Evolutionary conservation across 2,329 filamentous ascomycete species (phyloP), one percentile per base, ranked within the genome.

Genomic region (Leptographium wingfieldii): DNA sequence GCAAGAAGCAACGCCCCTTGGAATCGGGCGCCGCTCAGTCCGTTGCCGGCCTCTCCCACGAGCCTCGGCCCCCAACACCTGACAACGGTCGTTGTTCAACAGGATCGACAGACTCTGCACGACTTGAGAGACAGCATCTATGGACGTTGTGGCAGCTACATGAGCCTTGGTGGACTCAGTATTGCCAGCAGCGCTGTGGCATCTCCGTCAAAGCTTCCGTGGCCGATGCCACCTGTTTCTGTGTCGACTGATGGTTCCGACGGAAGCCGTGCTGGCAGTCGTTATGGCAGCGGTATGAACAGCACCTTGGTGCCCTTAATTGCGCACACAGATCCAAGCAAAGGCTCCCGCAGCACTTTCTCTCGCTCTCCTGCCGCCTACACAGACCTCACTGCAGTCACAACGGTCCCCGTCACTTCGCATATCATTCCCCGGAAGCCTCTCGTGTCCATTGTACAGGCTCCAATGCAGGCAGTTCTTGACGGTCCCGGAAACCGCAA

Each of bases 131-230:
- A 19, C 40, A 14, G 19, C 40, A 19, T 19, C 40, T 14, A 5
- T 19, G 19, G 40, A 43, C 54, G 61, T 27, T 57, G 54, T 16
- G 55, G 43, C n/a, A 63, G 60, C 60, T 25, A 40, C n/a, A 56
- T 43, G 53, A 65, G 62, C 58, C 35, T 60, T 22, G 62, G 60
- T 25, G 58, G 49, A 40, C 60, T 62, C 58, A 64, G 63, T 53
- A 56, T 65, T 12, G 46, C 64, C 53, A 65, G 64, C 63, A 65
- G 64, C 51, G 61, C 57, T 14, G 22, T 63, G 16, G 48, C 62
- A 25, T 65, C 64, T 43, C 64, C 63, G 2, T 52, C 58, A 4
- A 11, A 56, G 38, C 22, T 65, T 52, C 56, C 31, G 19, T 64
- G 62, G 63, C 63, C 64, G 31, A 63, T 62, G 54, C 63, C 64